These are phyloP conservation scores for Penicillium sp. DNA, from an alignment of 2,329 filamentous ascomycete species.

Conservation along the genomic window DNA sequence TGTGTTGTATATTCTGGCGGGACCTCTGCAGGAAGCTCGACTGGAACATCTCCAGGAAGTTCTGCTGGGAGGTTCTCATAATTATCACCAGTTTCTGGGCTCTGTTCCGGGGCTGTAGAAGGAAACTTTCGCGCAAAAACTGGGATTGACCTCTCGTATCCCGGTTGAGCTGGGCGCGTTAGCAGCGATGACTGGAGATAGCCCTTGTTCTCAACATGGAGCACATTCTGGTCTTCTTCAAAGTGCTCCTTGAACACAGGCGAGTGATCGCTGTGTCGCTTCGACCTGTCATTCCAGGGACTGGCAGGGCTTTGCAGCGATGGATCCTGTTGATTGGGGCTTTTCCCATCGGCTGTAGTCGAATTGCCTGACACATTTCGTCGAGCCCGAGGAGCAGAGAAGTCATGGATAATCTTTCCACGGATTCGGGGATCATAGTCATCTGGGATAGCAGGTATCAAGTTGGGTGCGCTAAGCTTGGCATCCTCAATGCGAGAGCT, in stretches of 20 bases:
- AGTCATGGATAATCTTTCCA: slow-evolving; percentile 65
- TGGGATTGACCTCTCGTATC: slow-evolving; percentile 38
- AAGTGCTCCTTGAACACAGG: slow-evolving; percentile 65
- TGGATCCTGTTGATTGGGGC: slow-evolving; percentile 14
- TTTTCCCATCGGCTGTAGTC: slow-evolving; percentile 14
- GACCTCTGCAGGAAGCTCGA: slow-evolving; percentile 6
- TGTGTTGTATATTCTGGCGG: neutral
- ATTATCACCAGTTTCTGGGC: slow-evolving; percentile 9
- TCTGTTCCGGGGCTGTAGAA: slow-evolving; percentile 30
- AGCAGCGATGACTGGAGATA: slow-evolving; percentile 44
- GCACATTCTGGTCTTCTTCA: slow-evolving; percentile 48
- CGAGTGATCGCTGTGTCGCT: slow-evolving; percentile 48
- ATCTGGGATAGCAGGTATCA: slow-evolving; percentile 56
- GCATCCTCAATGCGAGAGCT: slow-evolving; percentile 53
- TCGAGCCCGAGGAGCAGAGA: slow-evolving; percentile 59
- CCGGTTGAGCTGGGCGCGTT: slow-evolving; percentile 29
- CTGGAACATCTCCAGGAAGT: slow-evolving; percentile 6
- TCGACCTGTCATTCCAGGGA: slow-evolving; percentile 31
- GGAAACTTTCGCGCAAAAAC: slow-evolving; percentile 48
- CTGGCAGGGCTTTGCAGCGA: slow-evolving; percentile 14
- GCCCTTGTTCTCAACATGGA: slow-evolving; percentile 45
- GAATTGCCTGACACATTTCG: slow-evolving; percentile 33
- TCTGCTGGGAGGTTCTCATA: slow-evolving; percentile 3
- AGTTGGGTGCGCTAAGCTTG: slow-evolving; percentile 50
- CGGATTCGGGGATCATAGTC: slow-evolving; percentile 65